These are phyloP conservation scores for Limtongia smithiae DNA, from an alignment of 805 yeast species.

Conservation along the genomic window DNA sequence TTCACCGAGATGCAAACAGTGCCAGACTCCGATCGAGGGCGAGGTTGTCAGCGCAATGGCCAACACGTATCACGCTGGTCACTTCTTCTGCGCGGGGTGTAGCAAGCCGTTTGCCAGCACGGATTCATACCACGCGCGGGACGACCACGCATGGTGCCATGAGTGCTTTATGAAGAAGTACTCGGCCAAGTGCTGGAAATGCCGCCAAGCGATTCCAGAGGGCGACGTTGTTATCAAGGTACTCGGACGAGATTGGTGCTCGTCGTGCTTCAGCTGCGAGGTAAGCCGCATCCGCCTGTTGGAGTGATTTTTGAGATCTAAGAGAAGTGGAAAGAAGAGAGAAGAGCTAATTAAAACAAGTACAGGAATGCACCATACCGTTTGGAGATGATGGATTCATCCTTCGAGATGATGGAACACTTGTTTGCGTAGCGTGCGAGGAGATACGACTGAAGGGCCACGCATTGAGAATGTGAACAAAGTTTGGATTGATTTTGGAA, in stretches of 20 bases:
- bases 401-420: conserved; percentile 35
- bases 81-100: conserved; percentile 38
- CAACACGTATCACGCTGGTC: conserved; percentile 34
- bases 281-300: too few relatives aligned
- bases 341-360: conserved; percentile 21
- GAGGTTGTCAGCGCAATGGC: conserved; percentile 35
- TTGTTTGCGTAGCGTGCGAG: conserved; percentile 35
- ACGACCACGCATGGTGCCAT: conserved; percentile 31
- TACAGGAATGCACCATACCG: conserved; percentile 32
- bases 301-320: too few relatives aligned
- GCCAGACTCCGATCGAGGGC: conserved; percentile 35
- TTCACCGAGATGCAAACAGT: conserved; percentile 35
- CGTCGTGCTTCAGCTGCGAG: conserved; percentile 36
- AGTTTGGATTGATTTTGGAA: too few relatives aligned
- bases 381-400: conserved; percentile 34
- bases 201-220: conserved; percentile 27
- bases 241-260: conserved; percentile 36
- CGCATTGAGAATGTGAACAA: conserved; percentile 6
- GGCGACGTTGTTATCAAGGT: conserved; percentile 32
- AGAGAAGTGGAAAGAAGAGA: neutral
- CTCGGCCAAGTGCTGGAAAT: conserved; percentile 36
- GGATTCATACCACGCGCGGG: conserved; percentile 30
- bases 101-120: conserved; percentile 29
- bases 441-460: conserved; percentile 12
- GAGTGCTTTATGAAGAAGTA: conserved; percentile 32